Evolutionary conservation across 2,329 filamentous ascomycete species (phyloP).

Genomic region (Hymenoscyphus linearis): DNA sequence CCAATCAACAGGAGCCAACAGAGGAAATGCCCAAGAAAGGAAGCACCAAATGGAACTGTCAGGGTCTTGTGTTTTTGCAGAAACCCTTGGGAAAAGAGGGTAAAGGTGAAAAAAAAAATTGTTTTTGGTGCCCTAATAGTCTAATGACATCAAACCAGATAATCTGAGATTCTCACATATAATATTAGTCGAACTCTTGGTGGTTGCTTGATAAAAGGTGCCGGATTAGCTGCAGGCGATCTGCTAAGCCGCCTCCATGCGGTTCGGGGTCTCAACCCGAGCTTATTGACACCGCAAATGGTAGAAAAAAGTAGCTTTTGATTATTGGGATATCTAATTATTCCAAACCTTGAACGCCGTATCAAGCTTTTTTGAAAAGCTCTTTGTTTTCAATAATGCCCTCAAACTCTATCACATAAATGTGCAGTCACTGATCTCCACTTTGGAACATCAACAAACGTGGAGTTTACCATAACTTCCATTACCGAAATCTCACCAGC

Average conservation of each 20-base stretch:
- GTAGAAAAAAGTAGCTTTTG: not conserved
- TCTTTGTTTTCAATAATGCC: not conserved
- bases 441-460: constrained; percentile 23
- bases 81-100: not conserved
- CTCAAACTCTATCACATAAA: constrained; percentile 15
- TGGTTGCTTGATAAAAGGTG: too few relatives aligned
- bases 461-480: constrained; percentile 23
- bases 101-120: too few relatives aligned
- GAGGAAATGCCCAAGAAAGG: not conserved
- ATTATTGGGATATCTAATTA: not conserved
- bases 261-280: too few relatives aligned
- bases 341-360: not conserved
- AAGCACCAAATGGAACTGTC: too few relatives aligned
- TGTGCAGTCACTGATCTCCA: constrained; percentile 24
- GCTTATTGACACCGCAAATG: not conserved
- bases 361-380: not conserved
- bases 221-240: too few relatives aligned
- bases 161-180: too few relatives aligned
- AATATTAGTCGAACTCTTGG: too few relatives aligned
- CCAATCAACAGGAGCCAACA: too few relatives aligned
- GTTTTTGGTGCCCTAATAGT: too few relatives aligned
- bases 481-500: constrained; percentile 19
- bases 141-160: too few relatives aligned
- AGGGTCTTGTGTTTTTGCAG: not conserved
- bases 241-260: too few relatives aligned